Conservation (phyloP, 192 early-diverging fungal species). For the Linnemannia zychae region DNA sequence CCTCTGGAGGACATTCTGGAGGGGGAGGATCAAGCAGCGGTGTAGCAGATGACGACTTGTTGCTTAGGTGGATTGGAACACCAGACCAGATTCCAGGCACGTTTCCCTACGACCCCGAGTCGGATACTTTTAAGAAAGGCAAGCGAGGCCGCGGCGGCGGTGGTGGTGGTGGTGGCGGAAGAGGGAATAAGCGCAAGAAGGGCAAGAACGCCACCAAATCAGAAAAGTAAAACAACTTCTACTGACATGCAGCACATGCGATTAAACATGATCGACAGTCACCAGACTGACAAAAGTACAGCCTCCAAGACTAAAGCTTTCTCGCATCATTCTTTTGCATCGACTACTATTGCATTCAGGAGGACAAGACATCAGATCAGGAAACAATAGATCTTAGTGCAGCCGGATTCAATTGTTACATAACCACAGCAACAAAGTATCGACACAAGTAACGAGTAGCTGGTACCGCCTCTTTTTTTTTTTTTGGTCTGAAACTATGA, state of each 20-base stretch:
- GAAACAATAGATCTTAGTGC: background rate
- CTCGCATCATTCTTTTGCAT: background rate
- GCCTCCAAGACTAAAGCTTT: background rate
- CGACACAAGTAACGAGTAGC: background rate
- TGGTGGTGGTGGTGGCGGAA: conserved; percentile 7
- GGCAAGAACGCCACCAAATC: background rate
- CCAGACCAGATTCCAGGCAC: conserved; percentile 50
- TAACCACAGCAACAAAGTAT: background rate
- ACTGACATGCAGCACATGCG: background rate
- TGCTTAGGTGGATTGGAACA: conserved; percentile 43
- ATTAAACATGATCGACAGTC: background rate
- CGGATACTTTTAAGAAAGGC: background rate
- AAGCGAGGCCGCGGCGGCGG: conserved; percentile 6
- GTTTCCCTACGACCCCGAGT: conserved; percentile 39
- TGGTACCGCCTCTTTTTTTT: background rate
- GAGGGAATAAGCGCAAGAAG: background rate
- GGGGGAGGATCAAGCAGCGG: background rate
- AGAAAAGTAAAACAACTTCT: conserved; percentile 7
- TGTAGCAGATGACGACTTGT: conserved; percentile 28
- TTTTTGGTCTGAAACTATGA: conserved; percentile 43
- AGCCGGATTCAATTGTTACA: background rate
- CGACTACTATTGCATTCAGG: background rate
- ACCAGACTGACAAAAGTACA: background rate
- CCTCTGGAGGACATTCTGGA: background rate
- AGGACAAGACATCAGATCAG: background rate